A percentile compares a stretch with the other conserved stretches of the same genome.
phyloP scores from a whole-genome alignment of 1,284 basidiomycete species.

The Neolentinus lepideus region DNA sequence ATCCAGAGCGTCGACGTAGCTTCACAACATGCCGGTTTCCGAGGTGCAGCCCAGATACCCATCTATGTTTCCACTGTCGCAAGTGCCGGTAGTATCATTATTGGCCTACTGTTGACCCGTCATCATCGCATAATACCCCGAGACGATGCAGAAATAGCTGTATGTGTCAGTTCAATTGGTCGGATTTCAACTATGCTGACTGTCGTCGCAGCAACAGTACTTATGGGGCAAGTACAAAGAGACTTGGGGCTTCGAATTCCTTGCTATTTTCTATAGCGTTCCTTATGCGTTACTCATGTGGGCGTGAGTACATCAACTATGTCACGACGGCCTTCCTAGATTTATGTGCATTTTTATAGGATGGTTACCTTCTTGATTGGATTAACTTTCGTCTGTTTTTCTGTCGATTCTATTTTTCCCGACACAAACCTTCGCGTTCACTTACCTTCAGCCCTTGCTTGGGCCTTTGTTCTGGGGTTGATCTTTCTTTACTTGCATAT shows the following conservation, averaged over 20 bases:
- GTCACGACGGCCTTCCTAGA: neutral
- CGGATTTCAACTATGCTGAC: neutral
- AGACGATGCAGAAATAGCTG: slow-evolving; percentile 27
- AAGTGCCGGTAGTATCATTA: slow-evolving; percentile 38
- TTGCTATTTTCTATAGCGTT: slow-evolving; percentile 38
- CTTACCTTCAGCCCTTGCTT: neutral
- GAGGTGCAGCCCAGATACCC: slow-evolving; percentile 32
- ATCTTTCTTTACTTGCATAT: neutral
- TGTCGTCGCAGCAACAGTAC: slow-evolving; percentile 18
- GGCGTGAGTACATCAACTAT: slow-evolving; percentile 26
- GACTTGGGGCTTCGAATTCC: slow-evolving; percentile 28
- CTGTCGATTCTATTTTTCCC: neutral
- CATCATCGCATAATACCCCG: slow-evolving; percentile 31
- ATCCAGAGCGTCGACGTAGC: slow-evolving; percentile 32
- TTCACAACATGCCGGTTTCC: neutral
- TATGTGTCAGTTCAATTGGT: slow-evolving; percentile 14
- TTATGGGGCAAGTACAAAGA: slow-evolving; percentile 19
- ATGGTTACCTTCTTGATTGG: slow-evolving; percentile 28
- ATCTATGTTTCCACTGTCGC: slow-evolving; percentile 39
- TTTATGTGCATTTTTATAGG: slow-evolving; percentile 12
- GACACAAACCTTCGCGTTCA: neutral
- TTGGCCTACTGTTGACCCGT: slow-evolving; percentile 36
- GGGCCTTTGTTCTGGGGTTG: neutral
- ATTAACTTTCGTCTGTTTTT: slow-evolving; percentile 27
- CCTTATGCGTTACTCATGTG: slow-evolving; percentile 42